These are phyloP conservation scores for Pseudocercospora musae DNA, from an alignment of 2,329 filamentous ascomycete genomes.

Conservation along the genomic window DNA sequence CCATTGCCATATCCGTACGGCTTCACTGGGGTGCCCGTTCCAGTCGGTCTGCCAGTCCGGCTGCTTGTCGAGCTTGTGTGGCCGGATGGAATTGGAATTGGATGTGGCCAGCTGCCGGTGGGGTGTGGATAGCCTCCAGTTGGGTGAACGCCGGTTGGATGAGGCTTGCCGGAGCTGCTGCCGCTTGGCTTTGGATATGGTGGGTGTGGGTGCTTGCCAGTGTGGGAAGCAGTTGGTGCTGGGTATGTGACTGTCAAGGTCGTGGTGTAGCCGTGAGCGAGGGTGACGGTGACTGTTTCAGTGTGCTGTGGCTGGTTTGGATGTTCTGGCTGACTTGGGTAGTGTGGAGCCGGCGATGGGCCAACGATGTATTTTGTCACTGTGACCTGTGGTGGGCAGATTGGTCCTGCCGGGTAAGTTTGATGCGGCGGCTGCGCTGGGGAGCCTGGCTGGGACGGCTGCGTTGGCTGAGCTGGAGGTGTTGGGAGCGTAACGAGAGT, in stretches of 20 bases:
- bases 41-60: neutral
- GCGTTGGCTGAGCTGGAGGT: neutral
- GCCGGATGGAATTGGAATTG: neutral
- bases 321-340: neutral
- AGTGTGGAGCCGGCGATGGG: neutral
- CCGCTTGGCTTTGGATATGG: constrained; percentile 1
- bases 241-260: constrained; percentile 11
- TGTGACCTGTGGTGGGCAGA: constrained; percentile 6
- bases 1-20: neutral
- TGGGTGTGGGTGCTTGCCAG: neutral
- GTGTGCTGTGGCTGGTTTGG: neutral
- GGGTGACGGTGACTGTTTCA: constrained; percentile 9
- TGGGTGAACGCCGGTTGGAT: neutral
- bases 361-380: constrained; percentile 3
- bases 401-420: neutral
- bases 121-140: neutral
- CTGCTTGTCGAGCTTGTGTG: neutral
- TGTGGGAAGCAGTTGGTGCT: neutral
- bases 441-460: neutral
- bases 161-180: neutral
- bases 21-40: neutral
- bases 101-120: neutral
- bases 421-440: neutral
- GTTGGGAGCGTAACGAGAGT: neutral
- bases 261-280: constrained; percentile 9